Conservation (phyloP, 192 early-diverging fungal species). For the Podila epicladia region DNA sequence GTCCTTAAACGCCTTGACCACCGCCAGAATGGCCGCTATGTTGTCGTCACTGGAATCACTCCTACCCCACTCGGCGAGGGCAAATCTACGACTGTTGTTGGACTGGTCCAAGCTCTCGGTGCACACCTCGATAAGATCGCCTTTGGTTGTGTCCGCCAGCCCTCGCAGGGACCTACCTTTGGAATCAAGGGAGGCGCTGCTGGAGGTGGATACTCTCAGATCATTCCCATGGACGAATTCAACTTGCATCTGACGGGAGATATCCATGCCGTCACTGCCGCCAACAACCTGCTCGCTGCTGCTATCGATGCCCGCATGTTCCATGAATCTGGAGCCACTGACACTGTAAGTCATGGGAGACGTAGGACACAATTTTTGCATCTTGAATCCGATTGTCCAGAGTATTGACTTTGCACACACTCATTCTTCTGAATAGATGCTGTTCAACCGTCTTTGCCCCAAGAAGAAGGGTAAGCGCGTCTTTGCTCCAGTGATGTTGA, state of each 20-base stretch:
- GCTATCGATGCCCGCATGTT: conserved; percentile 98
- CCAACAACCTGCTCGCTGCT: conserved; percentile 96
- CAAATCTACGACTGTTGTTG: conserved; percentile 97
- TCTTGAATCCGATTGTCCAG: no score
- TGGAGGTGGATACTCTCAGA: conserved; percentile 98
- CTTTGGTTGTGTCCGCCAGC: conserved; percentile 99
- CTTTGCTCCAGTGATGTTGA: conserved; percentile 89
- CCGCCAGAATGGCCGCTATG: conserved; percentile 86
- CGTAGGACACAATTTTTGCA: no score
- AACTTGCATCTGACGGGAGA: conserved; percentile 99
- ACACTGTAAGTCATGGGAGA: conserved; percentile 52
- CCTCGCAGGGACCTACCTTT: conserved; percentile 98
- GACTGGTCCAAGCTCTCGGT: conserved; percentile 93
- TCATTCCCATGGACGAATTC: conserved; percentile 99
- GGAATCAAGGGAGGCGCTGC: conserved; percentile 99
- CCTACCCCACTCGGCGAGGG: conserved; percentile 99
- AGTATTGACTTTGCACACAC: no score
- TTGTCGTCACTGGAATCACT: conserved; percentile 98
- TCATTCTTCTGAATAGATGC: conserved; percentile 50
- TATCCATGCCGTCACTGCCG: conserved; percentile 97
- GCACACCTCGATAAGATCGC: conserved; percentile 88
- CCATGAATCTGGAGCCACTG: conserved; percentile 90
- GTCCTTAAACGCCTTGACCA: conserved; percentile 85
- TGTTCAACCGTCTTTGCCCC: conserved; percentile 93
- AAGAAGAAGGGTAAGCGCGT: conserved; percentile 81